A percentile compares a stretch with the other conserved stretches of the same genome.
Conservation (phyloP, 371 early-diverging fungal species). For the Mortierella sp. region DNA sequence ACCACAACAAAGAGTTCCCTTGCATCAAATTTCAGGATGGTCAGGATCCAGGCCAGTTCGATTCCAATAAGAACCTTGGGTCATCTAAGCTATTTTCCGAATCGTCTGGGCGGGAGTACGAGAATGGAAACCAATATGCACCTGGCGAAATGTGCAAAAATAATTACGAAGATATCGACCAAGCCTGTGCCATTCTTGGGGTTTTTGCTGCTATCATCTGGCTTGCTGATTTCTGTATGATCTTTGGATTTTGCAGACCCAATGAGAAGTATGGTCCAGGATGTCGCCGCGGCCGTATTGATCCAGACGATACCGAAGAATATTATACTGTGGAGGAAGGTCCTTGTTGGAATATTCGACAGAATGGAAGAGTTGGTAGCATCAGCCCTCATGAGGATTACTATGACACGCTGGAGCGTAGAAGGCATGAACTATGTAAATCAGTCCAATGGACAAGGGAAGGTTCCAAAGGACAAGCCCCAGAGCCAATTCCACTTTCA, state of each 20-base stretch:
- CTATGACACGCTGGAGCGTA: slow-evolving; percentile 12
- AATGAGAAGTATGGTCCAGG: slow-evolving; percentile 14
- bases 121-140: slow-evolving; percentile 18
- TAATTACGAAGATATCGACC: slow-evolving; percentile 29
- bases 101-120: slow-evolving; percentile 7
- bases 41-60: not conserved
- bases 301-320: slow-evolving; percentile 19
- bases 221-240: slow-evolving; percentile 35
- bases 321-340: slow-evolving; percentile 8
- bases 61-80: not conserved
- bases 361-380: not conserved
- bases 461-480: slow-evolving; percentile 19
- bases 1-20: slow-evolving; percentile 10
- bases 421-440: slow-evolving; percentile 16
- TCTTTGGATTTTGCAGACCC: slow-evolving; percentile 35
- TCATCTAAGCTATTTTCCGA: not conserved
- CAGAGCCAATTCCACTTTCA: slow-evolving; percentile 22
- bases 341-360: not conserved
- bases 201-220: slow-evolving; percentile 31
- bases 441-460: slow-evolving; percentile 13
- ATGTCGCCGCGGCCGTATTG: slow-evolving; percentile 17
- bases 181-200: slow-evolving; percentile 31
- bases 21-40: slow-evolving; percentile 12
- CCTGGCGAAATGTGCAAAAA: slow-evolving; percentile 30
- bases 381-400: slow-evolving; percentile 17